Conservation (phyloP, 257 asterid species). For the Capsicum pubescens region DNA sequence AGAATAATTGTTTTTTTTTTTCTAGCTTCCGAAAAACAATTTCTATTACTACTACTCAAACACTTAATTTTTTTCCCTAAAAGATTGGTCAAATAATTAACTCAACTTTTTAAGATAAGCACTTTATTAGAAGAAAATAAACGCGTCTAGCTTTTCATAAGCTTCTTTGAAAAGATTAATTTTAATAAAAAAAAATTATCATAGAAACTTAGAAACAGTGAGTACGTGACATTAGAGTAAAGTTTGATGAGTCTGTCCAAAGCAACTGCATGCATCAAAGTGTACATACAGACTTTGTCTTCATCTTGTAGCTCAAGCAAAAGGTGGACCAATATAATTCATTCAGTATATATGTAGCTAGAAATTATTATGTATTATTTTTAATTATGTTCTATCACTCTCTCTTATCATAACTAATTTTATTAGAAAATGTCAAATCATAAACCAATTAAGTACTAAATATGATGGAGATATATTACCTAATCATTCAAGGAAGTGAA, state of each 20-base stretch:
- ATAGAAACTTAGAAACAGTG: not conserved
- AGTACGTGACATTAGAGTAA: conserved; percentile 2
- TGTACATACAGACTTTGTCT: not conserved
- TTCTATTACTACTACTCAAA: too few relatives aligned
- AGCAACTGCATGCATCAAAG: not conserved
- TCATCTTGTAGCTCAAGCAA: not conserved
- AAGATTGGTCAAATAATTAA: too few relatives aligned
- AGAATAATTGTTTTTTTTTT: too few relatives aligned
- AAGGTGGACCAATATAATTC: not conserved
- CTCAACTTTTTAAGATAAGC: too few relatives aligned
- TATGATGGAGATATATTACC: not conserved
- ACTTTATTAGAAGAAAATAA: not conserved
- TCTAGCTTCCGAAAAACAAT: too few relatives aligned
- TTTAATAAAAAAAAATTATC: not conserved
- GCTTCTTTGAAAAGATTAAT: not conserved
- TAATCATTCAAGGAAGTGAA: not conserved
- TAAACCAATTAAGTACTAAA: not conserved
- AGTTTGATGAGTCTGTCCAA: not conserved
- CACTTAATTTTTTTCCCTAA: too few relatives aligned
- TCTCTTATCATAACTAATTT: not conserved
- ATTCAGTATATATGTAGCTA: not conserved
- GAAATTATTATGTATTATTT: not conserved
- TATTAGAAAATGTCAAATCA: not conserved
- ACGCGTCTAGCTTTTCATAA: not conserved
- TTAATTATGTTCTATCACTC: not conserved